Percentiles rank a stretch among this genome's conserved stretches.
Evolutionary conservation across 768 basidiomycete species (phyloP).

Genomic region (Lentinus tigrinus): DNA sequence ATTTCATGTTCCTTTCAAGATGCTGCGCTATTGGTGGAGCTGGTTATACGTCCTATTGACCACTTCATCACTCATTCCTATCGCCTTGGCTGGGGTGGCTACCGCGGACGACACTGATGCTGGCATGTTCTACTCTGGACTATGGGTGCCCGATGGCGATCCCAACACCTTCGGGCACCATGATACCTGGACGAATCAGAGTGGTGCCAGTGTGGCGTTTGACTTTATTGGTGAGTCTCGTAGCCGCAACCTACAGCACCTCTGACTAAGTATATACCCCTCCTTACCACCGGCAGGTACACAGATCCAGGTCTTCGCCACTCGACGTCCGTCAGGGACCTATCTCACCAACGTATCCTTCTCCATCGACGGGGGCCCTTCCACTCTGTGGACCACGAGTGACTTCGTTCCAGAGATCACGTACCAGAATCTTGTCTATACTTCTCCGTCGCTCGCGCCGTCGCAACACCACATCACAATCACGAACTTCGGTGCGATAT

Average conservation of each 20-base stretch:
- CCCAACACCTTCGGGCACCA: conserved; percentile 6
- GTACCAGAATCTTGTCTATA: conserved; percentile 7
- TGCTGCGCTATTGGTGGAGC: too few relatives aligned
- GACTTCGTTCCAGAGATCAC: conserved; percentile 1
- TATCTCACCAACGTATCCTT: conserved; percentile 11
- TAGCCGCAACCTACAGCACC: not conserved
- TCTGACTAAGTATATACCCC: not conserved
- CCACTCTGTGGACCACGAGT: conserved; percentile 1
- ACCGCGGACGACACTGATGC: conserved; percentile 6
- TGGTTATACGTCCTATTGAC: not conserved
- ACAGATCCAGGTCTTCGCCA: conserved; percentile 6
- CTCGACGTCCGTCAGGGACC: conserved; percentile 8
- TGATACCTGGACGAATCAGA: conserved; percentile 14
- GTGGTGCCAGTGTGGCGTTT: conserved; percentile 8
- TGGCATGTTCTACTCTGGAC: conserved; percentile 14
- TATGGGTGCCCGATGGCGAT: conserved; percentile 11
- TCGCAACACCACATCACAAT: conserved; percentile 6
- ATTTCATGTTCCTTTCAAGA: too few relatives aligned
- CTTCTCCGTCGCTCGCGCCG: conserved; percentile 4
- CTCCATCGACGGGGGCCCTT: conserved; percentile 13
- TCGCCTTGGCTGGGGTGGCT: not conserved
- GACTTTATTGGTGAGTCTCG: conserved; percentile 7
- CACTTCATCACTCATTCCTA: not conserved
- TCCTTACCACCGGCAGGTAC: not conserved
- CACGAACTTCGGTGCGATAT: conserved; percentile 7